Base-by-base conservation (phyloP, 805 yeast genomes). In the Spathaspora hagerdaliae region DNA sequence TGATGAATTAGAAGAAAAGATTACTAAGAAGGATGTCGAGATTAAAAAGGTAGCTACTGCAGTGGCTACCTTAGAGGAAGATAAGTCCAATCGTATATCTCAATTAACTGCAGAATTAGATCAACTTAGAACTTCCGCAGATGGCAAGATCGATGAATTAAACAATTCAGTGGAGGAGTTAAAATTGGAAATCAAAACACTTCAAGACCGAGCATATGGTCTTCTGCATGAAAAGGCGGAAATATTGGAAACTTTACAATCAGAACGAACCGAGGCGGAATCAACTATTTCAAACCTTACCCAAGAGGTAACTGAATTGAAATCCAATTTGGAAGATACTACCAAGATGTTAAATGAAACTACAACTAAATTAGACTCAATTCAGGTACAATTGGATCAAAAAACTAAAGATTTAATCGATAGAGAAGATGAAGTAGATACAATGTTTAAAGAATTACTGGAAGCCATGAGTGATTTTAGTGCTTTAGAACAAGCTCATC, bases 241-340 rank as follows among this genome's bases (percentile, higher is more conserved):
- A 9, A 3, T 29, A 14, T 38, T 27, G 51, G 49, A 29, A 31
- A 36, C 27, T 6, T 27, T 33, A 11, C 35, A 43, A 43, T 14
- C 5, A 7, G 42, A 38, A 29, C 32, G 32, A 9, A 11, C 32
- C 9, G 32, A 29, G 42, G 29, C 29, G 10, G 35, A 27, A 11
- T 24, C 27, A 24, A 36, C 39, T 3, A 26, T 36, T 12, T 26
- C 39, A 6, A 27, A 19, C 10, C 39, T 36, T 26, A 27, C 24
- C 10, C 31, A 36, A 13, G 39, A 36, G 6, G 39, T 36, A 3
- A 7, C 19, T 26, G 26, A 10, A 24, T 27, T 36, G 19, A 14
- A 12, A 35, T 9, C 47, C 9, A 52, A 70, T 1, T 50, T 78
- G 37, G 65, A 63, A 14, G 51, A 53, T 14, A 78, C 74, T 11